Base-by-base conservation (phyloP, 1,139 yeast genomes). In the Meyerozyma athensensis region DNA sequence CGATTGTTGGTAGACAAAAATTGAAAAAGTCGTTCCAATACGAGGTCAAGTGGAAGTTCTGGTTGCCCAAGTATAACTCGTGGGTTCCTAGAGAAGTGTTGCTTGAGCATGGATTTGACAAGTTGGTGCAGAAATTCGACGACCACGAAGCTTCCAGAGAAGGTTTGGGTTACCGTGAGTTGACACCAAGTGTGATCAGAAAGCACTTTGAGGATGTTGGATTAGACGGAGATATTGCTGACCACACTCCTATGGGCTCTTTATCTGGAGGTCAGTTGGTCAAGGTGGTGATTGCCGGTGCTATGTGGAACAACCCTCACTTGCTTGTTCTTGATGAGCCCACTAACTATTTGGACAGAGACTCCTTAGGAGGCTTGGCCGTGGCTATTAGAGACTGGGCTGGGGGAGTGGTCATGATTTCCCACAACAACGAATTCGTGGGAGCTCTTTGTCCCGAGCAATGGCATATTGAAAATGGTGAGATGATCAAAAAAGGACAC, bases 261-360 rank as follows among this genome's bases (percentile, higher is more conserved):
- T 73, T 92, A 46, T 89, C 97, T 30, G 98, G 98, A 58, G 98
- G 98, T 51, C 98, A 92, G 71, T 76, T 90, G 59, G 98, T 92
- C 46, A 92, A 92, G 68, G 97, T 92, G 46, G 98, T 92, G 45
- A 90, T 92, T 71, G 98, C 98, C 13, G 97, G 97, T 65, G 97
- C 97, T 48, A 92, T 92, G 95, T 92, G 98, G 98, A 90, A 92
- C 67, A 92, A 92, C 59, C 98, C 98, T n/a, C 98, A 92, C 65
- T 77, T 92, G 65, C 77, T 92, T 47, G 98, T 92, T 31, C 75
- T 92, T 48, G 98, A 92, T 65, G 98, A 92, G 77, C 98, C 98
- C 59, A 92, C 98, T 55, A 92, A 92, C 68, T 92, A 92, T 74
- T 75, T 92, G 67, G 98, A 92, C 65, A 81, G 98, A 71, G 98